Base-by-base conservation (phyloP, 257 asterid genomes). In the Plantago elongata region DNA sequence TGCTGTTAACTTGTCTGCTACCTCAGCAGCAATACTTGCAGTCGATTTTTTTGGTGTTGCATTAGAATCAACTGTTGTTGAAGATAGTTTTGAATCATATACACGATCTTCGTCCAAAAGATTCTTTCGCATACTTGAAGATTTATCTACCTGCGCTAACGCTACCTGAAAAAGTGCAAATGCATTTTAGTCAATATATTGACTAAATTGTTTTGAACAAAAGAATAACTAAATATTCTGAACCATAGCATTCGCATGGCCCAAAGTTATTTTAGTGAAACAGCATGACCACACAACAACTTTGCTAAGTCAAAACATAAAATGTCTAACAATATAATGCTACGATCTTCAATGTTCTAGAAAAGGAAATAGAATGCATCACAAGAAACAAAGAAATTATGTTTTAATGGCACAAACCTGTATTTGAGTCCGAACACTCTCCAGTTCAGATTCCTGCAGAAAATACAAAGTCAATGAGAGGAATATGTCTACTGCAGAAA, bases 361-460 rank as follows among this genome's bases (percentile, higher is more conserved):
- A 12, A 38, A 17, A 42, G 10, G 45, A 29, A 11, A 58, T 34
- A 38, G 4, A 18, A 8, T 38, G 37, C 63, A 40, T 13, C 4
- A 11, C 27, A 58, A 45, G 1, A 9, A 30, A 2, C 13, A 40
- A 58, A 40, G 5, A 37, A 58, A 11, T 4, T 18, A 15, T 0
- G 3, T 40, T 17, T 18, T 52, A 1, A 52, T 52, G 50, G 60
- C 13, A 62, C 67, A 59, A 61, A 89, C 97, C 95, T 90, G 96
- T 52, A 85, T 79, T 72, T 88, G 95, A 11, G 95, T 90, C 68
- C 95, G 81, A 66, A 88, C 79, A 62, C 77, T 88, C 81, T 91
- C 96, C 46, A 91, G 84, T 64, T 88, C 95, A n/a, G 96, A 81
- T 86, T 88, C 96, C 98, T 90, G 86, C 49, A 72, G 72, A 70